These are phyloP conservation scores for Lentithecium fluviatile DNA, from an alignment of 495 filamentous ascomycete species.

Conservation along the genomic window DNA sequence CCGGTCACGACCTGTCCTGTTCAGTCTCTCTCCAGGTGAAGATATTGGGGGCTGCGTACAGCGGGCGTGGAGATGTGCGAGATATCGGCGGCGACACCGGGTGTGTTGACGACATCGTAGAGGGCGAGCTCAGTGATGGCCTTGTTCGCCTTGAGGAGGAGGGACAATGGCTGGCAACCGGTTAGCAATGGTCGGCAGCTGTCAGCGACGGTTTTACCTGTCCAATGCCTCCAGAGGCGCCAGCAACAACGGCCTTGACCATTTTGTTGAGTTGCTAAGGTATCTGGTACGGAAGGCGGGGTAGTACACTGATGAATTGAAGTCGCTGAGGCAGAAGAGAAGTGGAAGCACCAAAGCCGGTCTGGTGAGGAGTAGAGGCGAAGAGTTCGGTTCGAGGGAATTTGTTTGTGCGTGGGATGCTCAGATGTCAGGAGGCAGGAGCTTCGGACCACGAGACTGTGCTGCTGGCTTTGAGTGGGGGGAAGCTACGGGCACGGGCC, in stretches of 20 bases:
- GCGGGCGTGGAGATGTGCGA: slow-evolving; percentile 95
- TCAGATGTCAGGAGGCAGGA: slow-evolving; percentile 9
- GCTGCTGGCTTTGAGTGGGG: slow-evolving; percentile 19
- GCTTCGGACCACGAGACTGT: slow-evolving; percentile 29
- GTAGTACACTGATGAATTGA: neutral
- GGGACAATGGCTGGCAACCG: slow-evolving; percentile 78
- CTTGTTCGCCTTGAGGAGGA: slow-evolving; percentile 84
- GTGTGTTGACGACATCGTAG: slow-evolving; percentile 99
- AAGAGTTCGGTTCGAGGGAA: neutral
- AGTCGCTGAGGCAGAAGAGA: neutral
- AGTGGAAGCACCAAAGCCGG: neutral
- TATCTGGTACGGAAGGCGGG: neutral
- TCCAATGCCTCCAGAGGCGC: slow-evolving; percentile 96
- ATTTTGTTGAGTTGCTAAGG: slow-evolving; percentile 23
- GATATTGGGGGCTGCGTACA: slow-evolving; percentile 53
- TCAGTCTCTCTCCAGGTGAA: neutral
- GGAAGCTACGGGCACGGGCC: slow-evolving; percentile 11
- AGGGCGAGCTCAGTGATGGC: slow-evolving; percentile 87
- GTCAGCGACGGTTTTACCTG: slow-evolving; percentile 59
- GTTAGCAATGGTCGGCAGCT: slow-evolving; percentile 36
- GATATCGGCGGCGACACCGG: slow-evolving; percentile 90
- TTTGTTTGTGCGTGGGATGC: slow-evolving; percentile 9
- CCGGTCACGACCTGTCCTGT: slow-evolving; percentile 76
- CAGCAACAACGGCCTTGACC: slow-evolving; percentile 73
- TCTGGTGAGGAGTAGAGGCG: slow-evolving; percentile 5